phyloP scores from a whole-genome alignment of 225 moss, liverwort and hornwort species.

The Climacium dendroides region DNA sequence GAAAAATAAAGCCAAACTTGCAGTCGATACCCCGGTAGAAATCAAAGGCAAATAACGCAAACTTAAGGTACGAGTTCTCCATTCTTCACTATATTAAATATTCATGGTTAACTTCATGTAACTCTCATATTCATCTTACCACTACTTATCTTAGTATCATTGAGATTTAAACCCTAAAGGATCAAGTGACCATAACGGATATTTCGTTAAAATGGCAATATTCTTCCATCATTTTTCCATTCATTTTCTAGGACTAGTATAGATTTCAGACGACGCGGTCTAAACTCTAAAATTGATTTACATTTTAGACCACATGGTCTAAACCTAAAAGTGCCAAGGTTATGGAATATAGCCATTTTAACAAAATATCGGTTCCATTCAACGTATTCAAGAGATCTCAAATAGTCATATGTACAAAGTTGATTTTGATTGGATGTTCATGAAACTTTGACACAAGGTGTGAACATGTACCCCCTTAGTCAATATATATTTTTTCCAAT shows the following conservation, averaged over 20 bases:
- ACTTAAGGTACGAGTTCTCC: neutral
- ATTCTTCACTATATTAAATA: neutral
- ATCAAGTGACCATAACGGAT: neutral
- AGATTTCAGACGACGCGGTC: no score
- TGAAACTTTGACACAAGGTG: neutral
- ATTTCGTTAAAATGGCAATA: no score
- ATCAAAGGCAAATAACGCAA: neutral
- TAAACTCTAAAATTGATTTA: no score
- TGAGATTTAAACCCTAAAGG: neutral
- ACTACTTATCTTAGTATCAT: neutral
- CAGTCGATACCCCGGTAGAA: neutral
- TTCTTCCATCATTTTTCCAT: no score
- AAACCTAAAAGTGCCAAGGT: no score
- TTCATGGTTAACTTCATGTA: no score
- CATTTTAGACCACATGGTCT: no score
- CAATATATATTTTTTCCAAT: neutral
- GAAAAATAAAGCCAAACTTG: neutral
- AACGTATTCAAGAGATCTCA: rapidly evolving
- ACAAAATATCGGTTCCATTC: no score
- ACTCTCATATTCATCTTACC: neutral
- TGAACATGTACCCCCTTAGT: neutral
- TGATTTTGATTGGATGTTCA: neutral
- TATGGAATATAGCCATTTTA: no score
- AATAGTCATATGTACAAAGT: rapidly evolving
- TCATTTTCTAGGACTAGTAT: no score